phyloP scores from a whole-genome alignment of 2,329 filamentous ascomycete species.

The Trematosphaeria pertusa region DNA sequence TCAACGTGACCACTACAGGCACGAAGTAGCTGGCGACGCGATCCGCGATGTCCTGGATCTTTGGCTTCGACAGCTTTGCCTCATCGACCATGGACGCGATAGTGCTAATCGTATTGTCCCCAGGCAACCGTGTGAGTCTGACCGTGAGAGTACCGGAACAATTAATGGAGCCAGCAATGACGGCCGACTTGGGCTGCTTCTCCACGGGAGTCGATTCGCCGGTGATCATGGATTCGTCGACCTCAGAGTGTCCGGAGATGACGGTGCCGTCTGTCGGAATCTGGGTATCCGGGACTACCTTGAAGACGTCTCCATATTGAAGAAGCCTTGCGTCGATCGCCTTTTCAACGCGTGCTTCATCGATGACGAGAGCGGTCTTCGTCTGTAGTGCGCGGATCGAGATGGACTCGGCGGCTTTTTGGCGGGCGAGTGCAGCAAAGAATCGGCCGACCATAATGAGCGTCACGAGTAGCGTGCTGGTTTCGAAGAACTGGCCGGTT shows the following conservation, averaged over 20 bases:
- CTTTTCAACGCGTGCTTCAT: slow-evolving; percentile 44
- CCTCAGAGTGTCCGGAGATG: slow-evolving; percentile 65
- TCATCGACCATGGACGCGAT: slow-evolving; percentile 77
- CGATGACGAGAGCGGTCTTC: slow-evolving; percentile 59
- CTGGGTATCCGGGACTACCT: slow-evolving; percentile 63
- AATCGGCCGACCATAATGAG: slow-evolving; percentile 61
- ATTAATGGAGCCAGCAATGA: slow-evolving; percentile 71
- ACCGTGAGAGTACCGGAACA: slow-evolving; percentile 60
- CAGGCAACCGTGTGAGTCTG: slow-evolving; percentile 66
- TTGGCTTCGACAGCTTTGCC: slow-evolving; percentile 72
- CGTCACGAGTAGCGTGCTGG: slow-evolving; percentile 62
- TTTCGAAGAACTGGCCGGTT: slow-evolving; percentile 61
- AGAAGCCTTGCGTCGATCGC: slow-evolving; percentile 72
- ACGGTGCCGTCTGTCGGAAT: slow-evolving; percentile 76
- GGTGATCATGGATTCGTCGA: slow-evolving; percentile 80
- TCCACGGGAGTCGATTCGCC: slow-evolving; percentile 69
- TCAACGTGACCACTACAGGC: slow-evolving; percentile 66
- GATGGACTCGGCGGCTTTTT: slow-evolving; percentile 58
- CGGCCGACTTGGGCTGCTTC: slow-evolving; percentile 59
- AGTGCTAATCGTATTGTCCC: slow-evolving; percentile 73
- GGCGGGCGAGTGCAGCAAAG: slow-evolving; percentile 55
- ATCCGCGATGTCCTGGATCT: slow-evolving; percentile 73
- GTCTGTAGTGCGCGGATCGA: slow-evolving; percentile 65
- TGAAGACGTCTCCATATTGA: slow-evolving; percentile 74
- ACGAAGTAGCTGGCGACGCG: slow-evolving; percentile 73